These are phyloP conservation scores for Camelina laxa DNA, from an alignment of 345 rosid species.

Conservation along the genomic window DNA sequence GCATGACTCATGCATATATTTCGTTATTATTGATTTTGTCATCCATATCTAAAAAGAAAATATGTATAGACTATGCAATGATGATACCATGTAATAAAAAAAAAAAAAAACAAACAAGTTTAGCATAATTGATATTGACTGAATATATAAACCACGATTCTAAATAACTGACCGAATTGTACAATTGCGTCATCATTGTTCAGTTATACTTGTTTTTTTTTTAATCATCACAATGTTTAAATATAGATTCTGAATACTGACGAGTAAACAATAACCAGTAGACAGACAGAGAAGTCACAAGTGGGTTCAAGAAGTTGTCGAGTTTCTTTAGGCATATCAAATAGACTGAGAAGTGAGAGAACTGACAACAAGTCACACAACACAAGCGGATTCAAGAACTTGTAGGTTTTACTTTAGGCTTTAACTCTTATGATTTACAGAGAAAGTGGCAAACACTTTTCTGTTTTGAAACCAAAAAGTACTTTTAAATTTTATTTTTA, in stretches of 20 bases:
- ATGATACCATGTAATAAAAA: too few relatives aligned
- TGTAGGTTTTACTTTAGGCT: conserved; percentile 5
- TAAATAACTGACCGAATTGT: neutral
- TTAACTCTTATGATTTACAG: conserved; percentile 10
- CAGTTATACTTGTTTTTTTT: neutral
- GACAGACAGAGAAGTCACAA: conserved; percentile 13
- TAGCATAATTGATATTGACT: neutral
- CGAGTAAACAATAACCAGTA: too few relatives aligned
- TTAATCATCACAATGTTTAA: neutral
- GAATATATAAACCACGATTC: neutral
- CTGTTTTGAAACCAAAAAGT: conserved; percentile 27
- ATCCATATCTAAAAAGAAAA: neutral
- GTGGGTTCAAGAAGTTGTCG: conserved; percentile 33
- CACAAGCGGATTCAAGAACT: conserved; percentile 20
- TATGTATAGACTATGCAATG: neutral
- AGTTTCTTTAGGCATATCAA: conserved; percentile 11
- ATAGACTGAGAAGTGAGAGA: neutral
- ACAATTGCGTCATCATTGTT: neutral
- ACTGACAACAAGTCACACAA: neutral
- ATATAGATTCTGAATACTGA: too few relatives aligned
- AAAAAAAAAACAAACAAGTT: too few relatives aligned
- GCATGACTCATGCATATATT: neutral
- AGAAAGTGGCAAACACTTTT: conserved; percentile 31
- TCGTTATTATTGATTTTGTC: neutral
- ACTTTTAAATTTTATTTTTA: neutral